phyloP scores from a whole-genome alignment of 2,329 filamentous ascomycete genomes.

The Hortaea werneckii region DNA sequence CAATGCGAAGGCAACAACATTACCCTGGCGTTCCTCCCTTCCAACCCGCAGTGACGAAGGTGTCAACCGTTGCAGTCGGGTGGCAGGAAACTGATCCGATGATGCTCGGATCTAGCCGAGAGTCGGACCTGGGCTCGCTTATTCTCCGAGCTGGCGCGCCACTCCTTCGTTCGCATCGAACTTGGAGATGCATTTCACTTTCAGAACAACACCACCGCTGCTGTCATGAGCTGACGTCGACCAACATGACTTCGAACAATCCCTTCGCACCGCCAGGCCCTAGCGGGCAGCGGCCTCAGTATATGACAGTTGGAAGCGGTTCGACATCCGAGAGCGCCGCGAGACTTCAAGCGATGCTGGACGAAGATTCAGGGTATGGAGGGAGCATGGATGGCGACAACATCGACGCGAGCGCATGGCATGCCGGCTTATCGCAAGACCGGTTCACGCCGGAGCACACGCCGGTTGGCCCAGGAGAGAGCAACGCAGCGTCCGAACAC shows the following conservation, averaged over 20 bases:
- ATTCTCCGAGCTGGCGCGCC: too few relatives aligned
- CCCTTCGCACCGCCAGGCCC: conserved; percentile 20
- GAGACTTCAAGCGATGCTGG: conserved; percentile 68
- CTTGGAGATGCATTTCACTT: too few relatives aligned
- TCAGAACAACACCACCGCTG: too few relatives aligned
- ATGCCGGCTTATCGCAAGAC: conserved; percentile 47
- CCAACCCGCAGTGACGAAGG: too few relatives aligned
- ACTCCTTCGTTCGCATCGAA: too few relatives aligned
- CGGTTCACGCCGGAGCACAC: conserved; percentile 48
- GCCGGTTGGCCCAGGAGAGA: conserved; percentile 39
- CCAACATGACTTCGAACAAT: conserved; percentile 25
- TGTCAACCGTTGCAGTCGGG: too few relatives aligned
- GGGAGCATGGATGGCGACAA: conserved; percentile 61
- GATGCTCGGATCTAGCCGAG: too few relatives aligned
- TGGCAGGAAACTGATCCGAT: too few relatives aligned
- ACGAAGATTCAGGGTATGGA: conserved; percentile 86
- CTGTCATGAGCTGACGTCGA: background rate
- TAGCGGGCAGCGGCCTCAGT: conserved; percentile 37
- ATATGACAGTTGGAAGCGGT: conserved; percentile 81
- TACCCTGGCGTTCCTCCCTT: too few relatives aligned
- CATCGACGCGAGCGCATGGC: conserved; percentile 43
- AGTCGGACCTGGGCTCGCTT: too few relatives aligned
- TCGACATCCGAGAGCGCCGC: conserved; percentile 72
- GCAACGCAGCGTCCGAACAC: conserved; percentile 44
- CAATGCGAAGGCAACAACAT: too few relatives aligned